Base-by-base conservation (phyloP, 148 eudicot genomes). In the Diospyros lotus region DNA sequence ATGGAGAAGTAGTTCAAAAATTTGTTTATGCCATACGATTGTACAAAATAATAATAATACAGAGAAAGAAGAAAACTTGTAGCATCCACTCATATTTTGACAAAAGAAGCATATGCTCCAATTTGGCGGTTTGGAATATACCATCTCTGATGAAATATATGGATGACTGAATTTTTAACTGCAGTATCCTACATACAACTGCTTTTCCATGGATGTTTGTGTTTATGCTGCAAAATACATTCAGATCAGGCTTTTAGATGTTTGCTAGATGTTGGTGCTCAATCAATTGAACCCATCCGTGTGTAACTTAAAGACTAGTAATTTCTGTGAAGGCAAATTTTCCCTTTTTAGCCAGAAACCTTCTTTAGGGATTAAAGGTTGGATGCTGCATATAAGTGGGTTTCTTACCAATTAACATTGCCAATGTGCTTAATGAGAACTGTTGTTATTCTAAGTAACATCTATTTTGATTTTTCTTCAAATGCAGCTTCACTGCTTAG, bases 401-500 rank as follows among this genome's bases (percentile, higher is more conserved):
- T 2, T 9, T 68, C 13, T 38, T 28, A 28, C 28, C 28, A 28
- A 28, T 28, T 5, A 10, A 2, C 12, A 68, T 13, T n/a, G 17
- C 14, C 14, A 55, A 17, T 18, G 48, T 15, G 50, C 10, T 55
- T n/a, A 28, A 18, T 43, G 8, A 44, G n/a, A 13, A 6, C 15
- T 3, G 6, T 66, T 12, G 9, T 12, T 65, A 42, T 8, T 39
- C 38, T n/a, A 9, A 17, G 45, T 15, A 12, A 55, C 4, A 3
- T 58, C 43, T 41, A 4, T 42, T 46, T 60, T 54, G 28, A 45
- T 68, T 4, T 73, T 54, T 78, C n/a, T 58, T 74, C 53, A 56
- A 45, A 69, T 84, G 76, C 79, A 95, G 99, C 87, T 95, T 62
- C 99, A 95, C 73, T 95, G 99, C 86, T 83, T 95, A 60, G 99